Conservation (phyloP, 345 rosid species). For the Arabidopsis suecica region DNA sequence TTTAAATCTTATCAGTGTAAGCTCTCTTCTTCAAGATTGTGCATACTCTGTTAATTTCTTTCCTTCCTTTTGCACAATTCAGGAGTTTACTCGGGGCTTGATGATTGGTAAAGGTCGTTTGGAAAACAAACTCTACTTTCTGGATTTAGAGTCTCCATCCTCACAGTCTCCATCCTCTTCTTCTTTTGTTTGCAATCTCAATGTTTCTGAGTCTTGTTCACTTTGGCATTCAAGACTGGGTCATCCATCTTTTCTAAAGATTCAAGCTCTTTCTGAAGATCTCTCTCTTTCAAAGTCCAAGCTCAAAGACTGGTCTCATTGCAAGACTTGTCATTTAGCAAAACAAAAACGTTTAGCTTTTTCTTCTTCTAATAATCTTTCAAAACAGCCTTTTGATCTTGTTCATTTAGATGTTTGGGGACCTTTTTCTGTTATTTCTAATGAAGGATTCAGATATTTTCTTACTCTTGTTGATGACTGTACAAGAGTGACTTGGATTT, state of each 20-base stretch:
- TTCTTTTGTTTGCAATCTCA: too few species aligned
- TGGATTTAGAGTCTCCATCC: neutral
- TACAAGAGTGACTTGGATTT: neutral
- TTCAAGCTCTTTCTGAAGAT: too few species aligned
- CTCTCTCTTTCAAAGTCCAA: too few species aligned
- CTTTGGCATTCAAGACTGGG: too few species aligned
- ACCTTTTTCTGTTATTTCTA: neutral
- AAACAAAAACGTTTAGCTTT: too few species aligned
- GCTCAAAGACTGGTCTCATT: too few species aligned
- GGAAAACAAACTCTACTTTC: neutral
- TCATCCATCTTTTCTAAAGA: too few species aligned
- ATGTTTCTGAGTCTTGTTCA: too few species aligned
- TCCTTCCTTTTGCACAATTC: neutral
- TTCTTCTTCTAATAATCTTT: too few species aligned
- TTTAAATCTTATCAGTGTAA: neutral
- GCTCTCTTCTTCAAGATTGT: neutral
- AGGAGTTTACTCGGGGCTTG: neutral
- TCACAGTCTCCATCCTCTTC: too few species aligned
- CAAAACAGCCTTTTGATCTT: neutral
- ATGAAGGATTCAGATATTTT: neutral
- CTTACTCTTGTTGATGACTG: neutral
- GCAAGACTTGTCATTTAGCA: too few species aligned
- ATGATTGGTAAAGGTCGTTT: neutral
- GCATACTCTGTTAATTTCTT: neutral
- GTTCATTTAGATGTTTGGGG: slow-evolving; percentile 8